A percentile compares a stretch with the other conserved stretches of the same genome.
Conservation (phyloP, 306 rosid genomes). For the Glycine latifolia region DNA sequence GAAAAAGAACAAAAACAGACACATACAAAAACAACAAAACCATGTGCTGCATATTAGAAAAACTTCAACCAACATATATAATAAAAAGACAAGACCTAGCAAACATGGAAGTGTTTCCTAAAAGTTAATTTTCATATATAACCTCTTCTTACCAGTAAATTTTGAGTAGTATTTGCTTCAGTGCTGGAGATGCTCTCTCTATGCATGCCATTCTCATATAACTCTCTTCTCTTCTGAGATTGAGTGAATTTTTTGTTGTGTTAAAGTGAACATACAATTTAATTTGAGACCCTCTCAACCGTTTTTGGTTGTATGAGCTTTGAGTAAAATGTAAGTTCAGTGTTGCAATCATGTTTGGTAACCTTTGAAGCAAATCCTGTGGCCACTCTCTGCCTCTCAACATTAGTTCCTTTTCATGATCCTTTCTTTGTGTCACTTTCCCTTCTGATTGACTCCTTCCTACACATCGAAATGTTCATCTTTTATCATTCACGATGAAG, state of each 20-base stretch:
- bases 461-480: background rate
- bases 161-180: slow-evolving; percentile 77
- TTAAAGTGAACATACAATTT: slow-evolving; percentile 41
- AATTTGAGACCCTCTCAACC: slow-evolving; percentile 34
- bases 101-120: background rate
- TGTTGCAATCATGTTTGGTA: slow-evolving; percentile 68
- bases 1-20: background rate
- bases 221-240: slow-evolving; percentile 33
- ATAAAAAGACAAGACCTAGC: background rate
- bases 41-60: slow-evolving; percentile 5
- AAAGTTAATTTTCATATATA: background rate
- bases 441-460: slow-evolving; percentile 37
- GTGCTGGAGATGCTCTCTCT: slow-evolving; percentile 82
- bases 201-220: slow-evolving; percentile 71
- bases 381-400: slow-evolving; percentile 45
- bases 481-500: background rate
- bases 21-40: background rate
- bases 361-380: slow-evolving; percentile 64
- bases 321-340: slow-evolving; percentile 70
- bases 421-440: slow-evolving; percentile 26
- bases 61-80: background rate
- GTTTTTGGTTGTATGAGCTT: slow-evolving; percentile 47
- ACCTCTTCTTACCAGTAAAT: slow-evolving; percentile 61
- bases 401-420: background rate
- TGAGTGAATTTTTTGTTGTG: slow-evolving; percentile 32